Evolutionary conservation across 495 filamentous ascomycete genomes (phyloP), one percentile per base, ranked within the genome.

Genomic region (Aspergillus biplanus): DNA sequence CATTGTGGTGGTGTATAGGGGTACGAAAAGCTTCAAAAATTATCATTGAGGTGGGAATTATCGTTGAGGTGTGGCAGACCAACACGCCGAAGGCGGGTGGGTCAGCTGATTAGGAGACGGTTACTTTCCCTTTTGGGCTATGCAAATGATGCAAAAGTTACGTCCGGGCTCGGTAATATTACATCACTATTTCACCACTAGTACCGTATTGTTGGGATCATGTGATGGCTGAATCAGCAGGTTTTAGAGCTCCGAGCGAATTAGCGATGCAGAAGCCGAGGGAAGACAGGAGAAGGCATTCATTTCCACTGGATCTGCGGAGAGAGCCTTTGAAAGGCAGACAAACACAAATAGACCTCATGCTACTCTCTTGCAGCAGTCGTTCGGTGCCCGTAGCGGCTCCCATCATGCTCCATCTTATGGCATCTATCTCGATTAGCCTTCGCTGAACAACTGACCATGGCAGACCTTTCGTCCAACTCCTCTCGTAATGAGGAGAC

Each of bases 321-420:
- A 18, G 9, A 27, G 47, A 31, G 9, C 6, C 9, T 49, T 18
- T 12, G 12, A 15, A 50, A 9, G 47, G n/a, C 3, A 44, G 5
- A 6, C 11, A 44, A 15, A 44, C 11, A 15, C 39, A 11, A 44
- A 13, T 12, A 12, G n/a, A 4, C n/a, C 39, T 15, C 8, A 44
- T 44, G 39, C 8, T 44, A 11, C 8, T 44, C 39, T 50, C 47
- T n/a, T 27, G 1, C 1, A 9, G 16, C n/a, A 9, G 9, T 50
- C n/a, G 47, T 9, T 50, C n/a, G 16, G 16, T 50, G 60, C 60
- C 60, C 60, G 7, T 56, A 7, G 60, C 50, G 60, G 60, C 61
- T 42, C 21, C n/a, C 37, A 37, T 56, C n/a, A 35, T 50, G 31
- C 44, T 32, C 18, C 35, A 16, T 52, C 33, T 15, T 52, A 13